A percentile compares a stretch with the other conserved stretches of the same genome.
phyloP scores from a whole-genome alignment of 2,329 filamentous ascomycete species.

The Claviceps purpurea region DNA sequence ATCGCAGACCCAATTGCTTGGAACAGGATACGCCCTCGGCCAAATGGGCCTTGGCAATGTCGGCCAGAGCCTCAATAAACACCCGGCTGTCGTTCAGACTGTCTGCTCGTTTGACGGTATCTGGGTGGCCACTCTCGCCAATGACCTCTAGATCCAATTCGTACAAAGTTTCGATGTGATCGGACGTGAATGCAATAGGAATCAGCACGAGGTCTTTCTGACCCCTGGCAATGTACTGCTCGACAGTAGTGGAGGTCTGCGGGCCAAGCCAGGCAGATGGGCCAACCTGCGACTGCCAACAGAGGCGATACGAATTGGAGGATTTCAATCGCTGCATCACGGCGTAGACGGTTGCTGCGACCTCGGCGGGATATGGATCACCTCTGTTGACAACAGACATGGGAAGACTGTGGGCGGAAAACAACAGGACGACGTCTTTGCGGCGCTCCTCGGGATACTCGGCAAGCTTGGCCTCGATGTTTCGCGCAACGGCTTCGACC shows the following conservation, averaged over 20 bases:
- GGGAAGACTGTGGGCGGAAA: conserved; percentile 89
- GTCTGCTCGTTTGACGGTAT: conserved; percentile 78
- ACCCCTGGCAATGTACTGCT: conserved; percentile 78
- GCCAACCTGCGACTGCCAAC: conserved; percentile 97
- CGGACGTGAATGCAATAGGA: conserved; percentile 95
- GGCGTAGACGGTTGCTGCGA: conserved; percentile 87
- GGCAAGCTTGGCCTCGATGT: conserved; percentile 73
- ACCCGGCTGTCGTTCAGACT: conserved; percentile 82
- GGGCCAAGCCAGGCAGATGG: conserved; percentile 91
- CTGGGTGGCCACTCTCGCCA: conserved; percentile 63
- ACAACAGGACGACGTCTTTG: conserved; percentile 72
- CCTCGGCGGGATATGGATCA: conserved; percentile 89
- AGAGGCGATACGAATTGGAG: conserved; percentile 81
- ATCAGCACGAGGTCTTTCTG: conserved; percentile 85
- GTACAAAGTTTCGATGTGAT: conserved; percentile 94
- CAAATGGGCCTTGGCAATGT: conserved; percentile 73
- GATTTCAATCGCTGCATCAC: conserved; percentile 89
- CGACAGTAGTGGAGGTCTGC: conserved; percentile 79
- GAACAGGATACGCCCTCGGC: conserved; percentile 56
- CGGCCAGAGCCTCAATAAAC: conserved; percentile 81
- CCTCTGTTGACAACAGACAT: conserved; percentile 97
- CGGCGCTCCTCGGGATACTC: conserved; percentile 74
- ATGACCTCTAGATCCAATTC: conserved; percentile 94
- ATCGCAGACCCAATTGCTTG: conserved; percentile 76
- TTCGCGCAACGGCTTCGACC: conserved; percentile 82